Conservation (phyloP, 768 basidiomycete genomes). For the Myochromella boudieri region DNA sequence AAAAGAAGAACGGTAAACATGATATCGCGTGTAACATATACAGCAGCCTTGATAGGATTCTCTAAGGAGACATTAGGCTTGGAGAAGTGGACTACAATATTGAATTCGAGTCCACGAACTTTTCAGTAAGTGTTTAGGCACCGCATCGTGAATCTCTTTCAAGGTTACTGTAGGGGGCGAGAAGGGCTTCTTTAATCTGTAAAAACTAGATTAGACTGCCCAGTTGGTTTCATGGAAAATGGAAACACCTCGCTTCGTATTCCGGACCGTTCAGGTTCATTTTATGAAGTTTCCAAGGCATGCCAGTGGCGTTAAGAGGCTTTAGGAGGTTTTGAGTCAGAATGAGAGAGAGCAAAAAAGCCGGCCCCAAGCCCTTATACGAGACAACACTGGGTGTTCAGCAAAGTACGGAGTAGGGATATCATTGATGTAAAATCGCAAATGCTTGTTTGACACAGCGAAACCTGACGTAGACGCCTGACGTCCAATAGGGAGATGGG, state of each 20-base stretch:
- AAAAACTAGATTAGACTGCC: neutral
- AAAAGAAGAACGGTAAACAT: constrained; percentile 40
- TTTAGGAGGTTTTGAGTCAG: too few relatives aligned
- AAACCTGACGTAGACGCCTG: neutral
- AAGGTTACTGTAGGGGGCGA: constrained; percentile 47
- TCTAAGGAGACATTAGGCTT: constrained; percentile 21
- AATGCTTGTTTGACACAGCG: constrained; percentile 4
- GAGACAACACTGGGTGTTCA: too few relatives aligned
- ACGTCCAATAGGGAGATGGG: neutral
- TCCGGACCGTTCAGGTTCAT: constrained; percentile 35
- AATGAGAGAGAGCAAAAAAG: too few relatives aligned
- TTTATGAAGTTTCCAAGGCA: too few relatives aligned
- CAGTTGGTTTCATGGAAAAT: neutral
- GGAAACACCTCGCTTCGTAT: constrained; percentile 36
- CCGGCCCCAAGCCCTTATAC: too few relatives aligned
- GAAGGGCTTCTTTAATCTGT: constrained; percentile 44
- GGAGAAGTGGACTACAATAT: neutral
- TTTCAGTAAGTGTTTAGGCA: constrained; percentile 51
- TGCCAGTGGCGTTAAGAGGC: too few relatives aligned
- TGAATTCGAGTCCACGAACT: constrained; percentile 24
- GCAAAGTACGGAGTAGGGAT: constrained; percentile 10
- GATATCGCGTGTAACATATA: constrained; percentile 47
- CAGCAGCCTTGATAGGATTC: constrained; percentile 35
- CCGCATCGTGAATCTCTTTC: constrained; percentile 55
- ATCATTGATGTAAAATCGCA: constrained; percentile 5